Evolutionary conservation across 768 basidiomycete genomes (phyloP).

Genomic region (Antrodiella citrinella): DNA sequence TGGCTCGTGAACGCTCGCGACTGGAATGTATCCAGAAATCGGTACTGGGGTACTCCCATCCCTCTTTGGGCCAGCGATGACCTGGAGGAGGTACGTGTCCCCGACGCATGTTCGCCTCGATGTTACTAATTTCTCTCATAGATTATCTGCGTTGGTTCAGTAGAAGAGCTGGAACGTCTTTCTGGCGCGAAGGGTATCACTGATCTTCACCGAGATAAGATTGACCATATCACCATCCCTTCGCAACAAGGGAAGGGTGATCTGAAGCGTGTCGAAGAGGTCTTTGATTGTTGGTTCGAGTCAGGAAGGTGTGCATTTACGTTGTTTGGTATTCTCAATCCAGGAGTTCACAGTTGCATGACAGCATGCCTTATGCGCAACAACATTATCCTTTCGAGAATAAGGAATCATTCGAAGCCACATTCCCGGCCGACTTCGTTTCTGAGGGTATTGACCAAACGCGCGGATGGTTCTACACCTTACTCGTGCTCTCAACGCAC

Average conservation of each 20-base stretch:
- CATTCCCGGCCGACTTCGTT: conserved; percentile 93
- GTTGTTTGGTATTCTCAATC: too few relatives aligned
- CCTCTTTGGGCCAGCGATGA: conserved; percentile 96
- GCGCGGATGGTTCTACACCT: conserved; percentile 98
- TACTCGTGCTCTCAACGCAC: conserved; percentile 93
- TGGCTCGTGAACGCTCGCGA: conserved; percentile 98
- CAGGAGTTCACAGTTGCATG: background rate
- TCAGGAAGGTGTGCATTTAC: conserved; percentile 78
- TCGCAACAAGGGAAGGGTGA: conserved; percentile 81
- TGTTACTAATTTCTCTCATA: conserved; percentile 19
- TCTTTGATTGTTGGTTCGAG: conserved; percentile 99
- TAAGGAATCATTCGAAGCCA: conserved; percentile 73
- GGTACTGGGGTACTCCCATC: conserved; percentile 98
- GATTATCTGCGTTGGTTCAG: conserved; percentile 83
- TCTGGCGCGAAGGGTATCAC: conserved; percentile 80
- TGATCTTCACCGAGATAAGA: conserved; percentile 89
- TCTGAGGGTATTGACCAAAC: conserved; percentile 99
- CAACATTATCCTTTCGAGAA: conserved; percentile 98
- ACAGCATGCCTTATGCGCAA: conserved; percentile 97
- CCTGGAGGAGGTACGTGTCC: conserved; percentile 64
- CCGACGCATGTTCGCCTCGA: conserved; percentile 1
- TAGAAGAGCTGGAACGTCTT: conserved; percentile 77
- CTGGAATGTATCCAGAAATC: conserved; percentile 98
- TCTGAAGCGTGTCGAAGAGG: conserved; percentile 89
- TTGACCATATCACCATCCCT: conserved; percentile 95